Percentiles rank a stretch among this genome's conserved stretches.
These are phyloP conservation scores for Podosphaera aphanis DNA, from an alignment of 2,329 filamentous ascomycete species.

Conservation along the genomic window DNA sequence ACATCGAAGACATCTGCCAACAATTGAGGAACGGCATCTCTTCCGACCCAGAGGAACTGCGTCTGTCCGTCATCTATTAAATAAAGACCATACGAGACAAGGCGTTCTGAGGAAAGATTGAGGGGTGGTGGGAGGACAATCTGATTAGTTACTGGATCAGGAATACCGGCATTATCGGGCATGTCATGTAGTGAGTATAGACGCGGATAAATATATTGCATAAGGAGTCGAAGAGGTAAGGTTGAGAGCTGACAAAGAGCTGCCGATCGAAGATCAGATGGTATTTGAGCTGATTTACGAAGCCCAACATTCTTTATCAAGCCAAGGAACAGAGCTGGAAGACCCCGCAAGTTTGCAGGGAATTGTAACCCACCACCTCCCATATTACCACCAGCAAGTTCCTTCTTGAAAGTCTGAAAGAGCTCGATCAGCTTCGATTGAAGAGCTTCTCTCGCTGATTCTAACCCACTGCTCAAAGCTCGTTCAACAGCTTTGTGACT, in stretches of 20 bases:
- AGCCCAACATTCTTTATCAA: constrained; percentile 92
- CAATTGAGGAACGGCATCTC: constrained; percentile 76
- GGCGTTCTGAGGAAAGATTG: constrained; percentile 70
- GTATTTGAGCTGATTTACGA: constrained; percentile 79
- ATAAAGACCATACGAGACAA: constrained; percentile 79
- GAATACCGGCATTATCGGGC: constrained; percentile 76
- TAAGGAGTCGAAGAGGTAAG: constrained; percentile 65
- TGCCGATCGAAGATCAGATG: constrained; percentile 77
- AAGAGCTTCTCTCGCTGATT: constrained; percentile 72
- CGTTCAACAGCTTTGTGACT: constrained; percentile 94
- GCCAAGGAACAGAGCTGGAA: constrained; percentile 78
- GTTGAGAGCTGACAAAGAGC: constrained; percentile 88
- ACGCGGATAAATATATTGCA: constrained; percentile 76
- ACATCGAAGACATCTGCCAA: constrained; percentile 78
- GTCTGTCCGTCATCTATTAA: constrained; percentile 93
- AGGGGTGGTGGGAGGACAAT: constrained; percentile 65
- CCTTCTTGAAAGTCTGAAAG: constrained; percentile 87
- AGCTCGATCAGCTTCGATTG: constrained; percentile 84
- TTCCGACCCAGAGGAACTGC: constrained; percentile 90
- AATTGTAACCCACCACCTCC: constrained; percentile 80
- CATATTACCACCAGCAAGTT: constrained; percentile 86
- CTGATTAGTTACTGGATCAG: constrained; percentile 66
- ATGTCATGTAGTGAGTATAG: constrained; percentile 85
- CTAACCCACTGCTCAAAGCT: constrained; percentile 62
- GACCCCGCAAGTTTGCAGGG: constrained; percentile 68